Percentiles rank a stretch among this genome's conserved stretches.
Evolutionary conservation across 768 basidiomycete species (phyloP).

Genomic region (Tricholoma terreum): DNA sequence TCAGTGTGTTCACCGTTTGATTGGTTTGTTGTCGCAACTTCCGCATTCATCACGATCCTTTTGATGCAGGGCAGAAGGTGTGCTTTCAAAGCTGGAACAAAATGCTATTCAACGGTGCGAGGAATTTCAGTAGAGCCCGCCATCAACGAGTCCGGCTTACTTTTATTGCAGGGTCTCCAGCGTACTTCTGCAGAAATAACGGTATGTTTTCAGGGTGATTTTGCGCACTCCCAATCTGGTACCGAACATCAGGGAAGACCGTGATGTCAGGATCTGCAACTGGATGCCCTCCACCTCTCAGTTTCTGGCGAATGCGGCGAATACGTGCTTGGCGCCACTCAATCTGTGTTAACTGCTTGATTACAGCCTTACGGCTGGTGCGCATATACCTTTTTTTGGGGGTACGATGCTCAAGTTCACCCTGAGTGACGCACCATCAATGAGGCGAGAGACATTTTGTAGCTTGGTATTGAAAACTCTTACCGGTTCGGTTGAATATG

Average conservation of each 20-base stretch:
- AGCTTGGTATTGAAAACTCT: too few relatives aligned
- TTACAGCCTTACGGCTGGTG: not conserved
- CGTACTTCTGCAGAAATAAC: too few relatives aligned
- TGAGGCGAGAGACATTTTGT: too few relatives aligned
- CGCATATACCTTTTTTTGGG: not conserved
- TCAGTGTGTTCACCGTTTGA: too few relatives aligned
- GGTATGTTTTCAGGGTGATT: not conserved
- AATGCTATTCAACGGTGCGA: too few relatives aligned
- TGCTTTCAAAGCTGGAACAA: too few relatives aligned
- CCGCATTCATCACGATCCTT: too few relatives aligned
- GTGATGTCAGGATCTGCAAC: not conserved
- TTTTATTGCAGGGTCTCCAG: too few relatives aligned
- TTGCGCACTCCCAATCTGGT: not conserved
- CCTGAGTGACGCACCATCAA: not conserved
- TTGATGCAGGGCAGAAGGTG: too few relatives aligned
- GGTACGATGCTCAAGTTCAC: not conserved
- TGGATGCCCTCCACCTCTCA: not conserved
- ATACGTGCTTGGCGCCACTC: not conserved
- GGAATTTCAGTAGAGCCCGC: too few relatives aligned
- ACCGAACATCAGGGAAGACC: not conserved
- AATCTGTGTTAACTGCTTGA: not conserved
- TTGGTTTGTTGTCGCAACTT: too few relatives aligned
- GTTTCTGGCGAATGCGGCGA: not conserved
- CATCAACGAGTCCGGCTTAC: too few relatives aligned
- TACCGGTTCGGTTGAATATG: not conserved